Evolutionary conservation across 805 yeast species (phyloP), one percentile per base, ranked within the genome.

Genomic region (Saturnispora sanitii): DNA sequence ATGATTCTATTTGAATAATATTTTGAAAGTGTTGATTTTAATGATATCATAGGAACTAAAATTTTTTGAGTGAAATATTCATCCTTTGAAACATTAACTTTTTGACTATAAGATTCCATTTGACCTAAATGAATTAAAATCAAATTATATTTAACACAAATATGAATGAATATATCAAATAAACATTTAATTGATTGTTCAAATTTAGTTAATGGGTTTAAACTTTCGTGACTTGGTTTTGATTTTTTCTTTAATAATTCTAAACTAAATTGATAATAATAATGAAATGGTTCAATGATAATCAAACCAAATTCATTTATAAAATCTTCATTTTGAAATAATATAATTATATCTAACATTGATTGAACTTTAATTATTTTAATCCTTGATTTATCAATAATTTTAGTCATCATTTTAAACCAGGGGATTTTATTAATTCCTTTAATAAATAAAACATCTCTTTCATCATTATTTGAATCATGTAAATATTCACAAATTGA

Each of bases 11-110:
- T 55, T 1, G 56, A 51, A 38, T 46, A 59, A 33, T 51, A 52
- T 27, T 45, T 43, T 3, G 60, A 53, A 45, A 57, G 41, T 1
- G 54, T 49, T 2, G 56, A 54, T 30, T 50, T 57, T 31, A 59
- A 34, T 4, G 62, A 54, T 9, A 59, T 39, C 4, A 46, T 46
- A 1, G 64, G 64, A 1, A 59, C 61, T n/a, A 59, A 42, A 7
- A 58, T 55, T 26, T 49, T 51, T 42, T 58, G 62, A n/a, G 47
- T 45, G 9, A 57, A 49, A 21, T 41, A 51, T 1, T 38, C 35
- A 16, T 17, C n/a, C 41, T 15, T 6, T 17, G 30, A 8, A 12
- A 36, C 22, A 11, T 21, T 17, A 36, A 44, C 9, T 33, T 47
- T 13, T 39, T 58, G 62, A 16, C 44, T 52, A 17, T 51, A 45